Evolutionary conservation across 345 rosid genomes (phyloP).

Genomic region (Eucalyptus regnans): DNA sequence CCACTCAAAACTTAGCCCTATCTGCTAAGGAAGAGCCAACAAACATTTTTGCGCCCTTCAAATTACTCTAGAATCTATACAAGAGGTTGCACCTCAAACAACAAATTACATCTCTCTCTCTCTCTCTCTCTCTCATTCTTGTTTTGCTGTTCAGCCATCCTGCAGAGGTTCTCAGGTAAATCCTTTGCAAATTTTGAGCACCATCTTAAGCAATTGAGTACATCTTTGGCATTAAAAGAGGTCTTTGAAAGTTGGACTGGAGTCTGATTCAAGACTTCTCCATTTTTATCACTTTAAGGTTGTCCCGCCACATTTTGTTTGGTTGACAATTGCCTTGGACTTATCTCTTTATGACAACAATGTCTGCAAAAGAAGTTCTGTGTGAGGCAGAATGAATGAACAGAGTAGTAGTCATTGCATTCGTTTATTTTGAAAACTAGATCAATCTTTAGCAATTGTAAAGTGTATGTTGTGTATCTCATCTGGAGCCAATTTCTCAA

Average conservation of each 20-base stretch:
- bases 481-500: neutral
- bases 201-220: neutral
- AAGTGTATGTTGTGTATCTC: neutral
- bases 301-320: neutral
- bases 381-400: neutral
- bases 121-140: neutral
- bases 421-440: neutral
- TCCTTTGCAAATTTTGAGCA: neutral
- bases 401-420: neutral
- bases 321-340: neutral
- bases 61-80: neutral
- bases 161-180: slow-evolving; percentile 18
- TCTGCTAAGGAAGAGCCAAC: slow-evolving; percentile 57
- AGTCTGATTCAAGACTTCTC: neutral
- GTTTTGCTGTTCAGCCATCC: slow-evolving; percentile 5
- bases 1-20: slow-evolving; percentile 80
- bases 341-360: neutral
- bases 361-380: neutral
- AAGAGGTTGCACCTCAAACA: neutral
- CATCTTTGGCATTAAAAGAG: neutral
- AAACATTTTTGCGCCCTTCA: neutral
- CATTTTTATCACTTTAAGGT: neutral
- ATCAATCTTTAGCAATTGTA: neutral
- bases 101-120: neutral
- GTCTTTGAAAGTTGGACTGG: neutral